These are phyloP conservation scores for Fusarium pininemorale DNA, from an alignment of 2,329 filamentous ascomycete genomes.

Conservation along the genomic window DNA sequence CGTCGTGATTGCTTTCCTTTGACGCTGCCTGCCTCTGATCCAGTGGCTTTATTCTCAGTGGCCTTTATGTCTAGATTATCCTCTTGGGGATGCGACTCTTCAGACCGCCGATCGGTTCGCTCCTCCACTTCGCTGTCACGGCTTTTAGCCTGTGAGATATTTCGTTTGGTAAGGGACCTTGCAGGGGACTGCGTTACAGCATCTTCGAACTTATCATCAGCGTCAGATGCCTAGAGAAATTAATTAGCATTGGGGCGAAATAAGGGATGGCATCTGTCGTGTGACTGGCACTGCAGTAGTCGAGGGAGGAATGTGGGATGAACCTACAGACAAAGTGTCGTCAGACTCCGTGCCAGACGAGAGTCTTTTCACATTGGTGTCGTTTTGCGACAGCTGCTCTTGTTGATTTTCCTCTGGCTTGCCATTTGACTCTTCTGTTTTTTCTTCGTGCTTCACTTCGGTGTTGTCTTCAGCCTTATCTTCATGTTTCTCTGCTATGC, in stretches of 20 bases:
- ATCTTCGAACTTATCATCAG: slow-evolving; percentile 76
- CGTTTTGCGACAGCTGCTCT: slow-evolving; percentile 30
- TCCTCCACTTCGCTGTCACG: slow-evolving; percentile 27
- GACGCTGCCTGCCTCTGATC: slow-evolving; percentile 25
- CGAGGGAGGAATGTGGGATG: slow-evolving; percentile 17
- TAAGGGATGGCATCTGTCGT: slow-evolving; percentile 27
- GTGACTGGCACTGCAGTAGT: slow-evolving; percentile 22
- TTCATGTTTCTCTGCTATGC: slow-evolving; percentile 1
- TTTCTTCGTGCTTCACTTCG: background rate
- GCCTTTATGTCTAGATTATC: slow-evolving; percentile 11
- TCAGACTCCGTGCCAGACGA: slow-evolving; percentile 46
- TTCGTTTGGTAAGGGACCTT: slow-evolving; percentile 69
- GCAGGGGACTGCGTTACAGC: slow-evolving; percentile 72
- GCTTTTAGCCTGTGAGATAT: slow-evolving; percentile 48
- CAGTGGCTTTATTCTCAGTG: slow-evolving; percentile 25
- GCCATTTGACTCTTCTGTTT: background rate
- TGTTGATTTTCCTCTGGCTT: slow-evolving; percentile 13
- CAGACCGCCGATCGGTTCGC: slow-evolving; percentile 16
- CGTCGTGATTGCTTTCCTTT: slow-evolving; percentile 37
- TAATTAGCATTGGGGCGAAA: slow-evolving; percentile 25
- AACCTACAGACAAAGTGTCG: slow-evolving; percentile 44
- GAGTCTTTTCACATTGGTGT: slow-evolving; percentile 40
- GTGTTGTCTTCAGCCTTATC: background rate
- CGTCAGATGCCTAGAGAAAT: slow-evolving; percentile 42
- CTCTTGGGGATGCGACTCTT: slow-evolving; percentile 16